Base-by-base conservation (phyloP, 75 land plant species). In the Isoetes taiwanensis region DNA sequence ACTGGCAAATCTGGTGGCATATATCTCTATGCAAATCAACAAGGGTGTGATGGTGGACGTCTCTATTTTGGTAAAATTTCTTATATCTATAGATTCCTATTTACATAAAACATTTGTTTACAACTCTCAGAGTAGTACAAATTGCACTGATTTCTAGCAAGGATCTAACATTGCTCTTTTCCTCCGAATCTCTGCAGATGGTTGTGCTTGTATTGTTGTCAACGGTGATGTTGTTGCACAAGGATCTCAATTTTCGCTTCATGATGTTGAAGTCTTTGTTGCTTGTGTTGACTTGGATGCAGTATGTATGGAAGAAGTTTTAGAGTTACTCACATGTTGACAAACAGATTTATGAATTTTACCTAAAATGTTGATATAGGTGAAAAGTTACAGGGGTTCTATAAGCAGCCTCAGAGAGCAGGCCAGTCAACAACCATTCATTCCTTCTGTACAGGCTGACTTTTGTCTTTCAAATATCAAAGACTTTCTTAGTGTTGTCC, bases 11-110 rank as follows among this genome's bases (percentile, higher is more conserved):
- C 76, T 62, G 99, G 99, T 20, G 99, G 99, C 26, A 80, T 94
- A 37, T 94, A 94, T 64, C 66, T 89, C 72, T 94, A 94, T 59
- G 83, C 90, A 28, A 94, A 94, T 67, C 96, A 84, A 16, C 86
- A 88, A 67, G 99, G 96, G 20, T 88, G 99, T 72, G 99, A 94
- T 80, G 99, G 96, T 52, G 82, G 95, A 17, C 99, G 99, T 39
- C 86, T 94, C 34, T 94, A 94, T 57, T 88, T 68, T 76, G 99
- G 99, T 93, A 65, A n/a, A n/a, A n/a, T n/a, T n/a, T n/a, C 38
- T 26, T 20, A 31, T 28, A 29, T 42, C 38, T 57, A n/a, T n/a
- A n/a, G n/a, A n/a, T n/a, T n/a, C n/a, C n/a, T n/a, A n/a, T n/a
- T n/a, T n/a, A n/a, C n/a, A n/a, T n/a, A n/a, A n/a, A n/a, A n/a